Evolutionary conservation across 169 alveolate genomes (phyloP).

Genomic region (Cryptosporidium meleagridis): DNA sequence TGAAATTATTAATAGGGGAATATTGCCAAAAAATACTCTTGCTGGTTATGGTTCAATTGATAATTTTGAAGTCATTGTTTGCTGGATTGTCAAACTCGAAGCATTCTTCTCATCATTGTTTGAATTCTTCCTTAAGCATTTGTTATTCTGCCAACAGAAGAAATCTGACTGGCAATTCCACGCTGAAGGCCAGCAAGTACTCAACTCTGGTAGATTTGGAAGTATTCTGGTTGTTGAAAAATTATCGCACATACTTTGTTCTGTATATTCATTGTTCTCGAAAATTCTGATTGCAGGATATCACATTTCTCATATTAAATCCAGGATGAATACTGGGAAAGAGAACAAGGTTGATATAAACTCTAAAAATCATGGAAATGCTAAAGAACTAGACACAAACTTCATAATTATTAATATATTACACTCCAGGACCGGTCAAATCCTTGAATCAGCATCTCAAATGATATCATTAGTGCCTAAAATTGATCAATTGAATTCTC

Average conservation of each 20-base stretch:
- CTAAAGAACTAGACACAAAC: background rate
- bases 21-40: conserved; percentile 42
- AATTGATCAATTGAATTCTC: background rate
- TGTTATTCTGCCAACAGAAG: conserved; percentile 45
- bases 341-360: background rate
- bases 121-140: conserved; percentile 36
- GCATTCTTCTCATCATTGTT: conserved; percentile 36
- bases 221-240: conserved; percentile 2
- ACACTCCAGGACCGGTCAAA: conserved; percentile 47
- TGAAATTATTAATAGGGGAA: conserved; percentile 42
- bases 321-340: conserved; percentile 1
- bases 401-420: conserved; percentile 14
- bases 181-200: background rate
- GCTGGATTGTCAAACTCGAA: conserved; percentile 46
- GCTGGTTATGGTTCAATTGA: conserved; percentile 73
- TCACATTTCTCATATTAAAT: background rate
- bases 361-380: background rate
- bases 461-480: conserved; percentile 8
- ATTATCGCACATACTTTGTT: conserved; percentile 38
- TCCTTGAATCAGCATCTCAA: conserved; percentile 34
- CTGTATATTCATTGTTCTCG: conserved; percentile 11
- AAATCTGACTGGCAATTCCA: conserved; percentile 5
- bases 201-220: background rate
- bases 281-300: conserved; percentile 2
- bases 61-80: conserved; percentile 25